These are phyloP conservation scores for Ustilago hordei DNA, from an alignment of 1,284 basidiomycete genomes.

Conservation along the genomic window DNA sequence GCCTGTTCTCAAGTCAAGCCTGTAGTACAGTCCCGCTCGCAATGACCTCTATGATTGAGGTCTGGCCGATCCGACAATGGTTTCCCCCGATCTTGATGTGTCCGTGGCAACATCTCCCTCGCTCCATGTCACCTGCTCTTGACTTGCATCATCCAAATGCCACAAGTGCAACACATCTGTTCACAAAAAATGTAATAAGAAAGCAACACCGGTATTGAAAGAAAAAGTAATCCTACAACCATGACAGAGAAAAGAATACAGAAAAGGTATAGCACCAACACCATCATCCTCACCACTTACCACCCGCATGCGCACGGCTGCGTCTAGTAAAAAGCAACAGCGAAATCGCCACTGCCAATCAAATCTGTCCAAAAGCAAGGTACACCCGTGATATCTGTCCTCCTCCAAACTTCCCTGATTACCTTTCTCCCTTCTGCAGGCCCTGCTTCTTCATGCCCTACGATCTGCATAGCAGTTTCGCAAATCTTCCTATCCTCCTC, in stretches of 20 bases:
- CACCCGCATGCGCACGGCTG: neutral
- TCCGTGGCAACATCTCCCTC: too few relatives aligned
- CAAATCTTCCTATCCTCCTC: constrained; percentile 31
- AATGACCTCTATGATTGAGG: neutral
- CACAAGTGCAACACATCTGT: neutral
- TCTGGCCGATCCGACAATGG: neutral
- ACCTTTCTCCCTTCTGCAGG: constrained; percentile 31
- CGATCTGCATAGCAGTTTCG: constrained; percentile 42
- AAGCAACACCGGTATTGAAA: constrained; percentile 1
- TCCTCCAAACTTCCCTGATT: constrained; percentile 38
- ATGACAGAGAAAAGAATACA: neutral
- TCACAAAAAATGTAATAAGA: neutral
- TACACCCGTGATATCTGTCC: constrained; percentile 28
- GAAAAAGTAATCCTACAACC: constrained; percentile 3
- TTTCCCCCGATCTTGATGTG: neutral
- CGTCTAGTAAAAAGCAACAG: constrained; percentile 35
- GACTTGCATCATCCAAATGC: neutral
- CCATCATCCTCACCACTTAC: neutral
- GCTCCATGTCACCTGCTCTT: neutral
- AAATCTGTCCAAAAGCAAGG: constrained; percentile 44
- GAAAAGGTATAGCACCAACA: neutral
- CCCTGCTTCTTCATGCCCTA: constrained; percentile 38
- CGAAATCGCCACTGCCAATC: constrained; percentile 27
- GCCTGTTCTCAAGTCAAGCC: neutral
- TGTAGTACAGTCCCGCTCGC: too few relatives aligned